A percentile compares a stretch with the other conserved stretches of the same genome.
Conservation (phyloP, 2,329 filamentous ascomycete genomes). For the Scorias spongiosa region DNA sequence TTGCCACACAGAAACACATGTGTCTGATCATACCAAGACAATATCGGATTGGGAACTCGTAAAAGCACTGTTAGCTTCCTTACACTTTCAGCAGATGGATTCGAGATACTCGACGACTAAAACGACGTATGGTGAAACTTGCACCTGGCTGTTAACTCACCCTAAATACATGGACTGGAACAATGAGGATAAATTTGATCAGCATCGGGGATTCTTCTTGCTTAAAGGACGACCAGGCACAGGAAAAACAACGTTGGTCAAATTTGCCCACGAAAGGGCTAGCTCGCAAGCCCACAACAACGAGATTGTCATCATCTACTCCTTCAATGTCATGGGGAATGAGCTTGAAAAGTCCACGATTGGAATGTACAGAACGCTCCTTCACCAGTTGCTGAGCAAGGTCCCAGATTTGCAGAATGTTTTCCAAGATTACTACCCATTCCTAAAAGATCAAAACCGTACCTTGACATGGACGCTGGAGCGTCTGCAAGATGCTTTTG, state of each 20-base stretch:
- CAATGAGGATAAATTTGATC: constrained; percentile 6
- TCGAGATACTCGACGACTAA: constrained; percentile 13
- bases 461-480: constrained; percentile 4
- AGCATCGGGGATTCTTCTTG: constrained; percentile 22
- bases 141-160: constrained; percentile 26
- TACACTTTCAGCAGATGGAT: neutral
- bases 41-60: too few species aligned
- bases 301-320: constrained; percentile 23
- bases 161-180: constrained; percentile 26
- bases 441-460: neutral
- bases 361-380: constrained; percentile 37
- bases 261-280: constrained; percentile 10
- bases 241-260: constrained; percentile 26
- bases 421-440: constrained; percentile 11
- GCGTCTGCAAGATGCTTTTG: constrained; percentile 17
- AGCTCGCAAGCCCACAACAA: too few species aligned
- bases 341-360: constrained; percentile 29
- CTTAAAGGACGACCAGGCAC: constrained; percentile 25
- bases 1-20: too few species aligned
- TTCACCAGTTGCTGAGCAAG: constrained; percentile 30
- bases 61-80: neutral
- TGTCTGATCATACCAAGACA: too few species aligned
- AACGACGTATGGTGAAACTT: too few species aligned
- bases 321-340: constrained; percentile 34
- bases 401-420: constrained; percentile 21